Evolutionary conservation across 306 rosid genomes (phyloP).

Genomic region (Dicorynia guianensis): DNA sequence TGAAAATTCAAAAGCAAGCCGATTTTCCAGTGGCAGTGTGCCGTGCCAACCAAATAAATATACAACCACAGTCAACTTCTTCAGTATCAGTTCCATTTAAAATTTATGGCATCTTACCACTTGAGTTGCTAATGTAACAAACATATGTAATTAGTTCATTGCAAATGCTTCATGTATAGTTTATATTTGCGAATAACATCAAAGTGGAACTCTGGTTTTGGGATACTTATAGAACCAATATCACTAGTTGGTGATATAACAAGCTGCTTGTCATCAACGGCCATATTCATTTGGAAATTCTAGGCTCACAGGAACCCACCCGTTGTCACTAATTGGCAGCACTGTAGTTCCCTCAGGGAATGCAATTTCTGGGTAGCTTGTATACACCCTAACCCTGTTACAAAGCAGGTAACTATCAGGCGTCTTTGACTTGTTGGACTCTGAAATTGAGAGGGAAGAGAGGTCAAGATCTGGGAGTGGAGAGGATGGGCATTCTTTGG

Average conservation of each 20-base stretch:
- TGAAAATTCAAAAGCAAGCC: too few species aligned
- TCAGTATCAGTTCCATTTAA: too few species aligned
- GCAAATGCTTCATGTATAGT: too few species aligned
- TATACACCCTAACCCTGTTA: conserved; percentile 58
- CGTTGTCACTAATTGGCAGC: conserved; percentile 52
- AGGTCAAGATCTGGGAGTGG: conserved; percentile 25
- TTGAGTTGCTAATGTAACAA: too few species aligned
- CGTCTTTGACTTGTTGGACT: conserved; percentile 28
- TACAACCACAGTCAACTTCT: too few species aligned
- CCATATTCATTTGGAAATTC: conserved; percentile 52
- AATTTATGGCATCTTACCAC: too few species aligned
- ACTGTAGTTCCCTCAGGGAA: conserved; percentile 42
- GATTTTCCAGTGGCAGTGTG: too few species aligned
- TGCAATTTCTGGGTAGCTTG: conserved; percentile 45
- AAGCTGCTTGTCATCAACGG: conserved; percentile 4
- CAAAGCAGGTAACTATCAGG: conserved; percentile 44
- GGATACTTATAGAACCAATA: conserved; percentile 4
- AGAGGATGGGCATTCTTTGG: conserved; percentile 22
- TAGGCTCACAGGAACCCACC: conserved; percentile 57
- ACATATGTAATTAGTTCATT: too few species aligned
- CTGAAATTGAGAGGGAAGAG: conserved; percentile 15
- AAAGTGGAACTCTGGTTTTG: background rate
- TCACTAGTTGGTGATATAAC: background rate
- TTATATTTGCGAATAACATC: too few species aligned
- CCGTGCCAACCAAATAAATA: too few species aligned